phyloP scores from a whole-genome alignment of 2,329 filamentous ascomycete genomes.

The Alternaria dauci region DNA sequence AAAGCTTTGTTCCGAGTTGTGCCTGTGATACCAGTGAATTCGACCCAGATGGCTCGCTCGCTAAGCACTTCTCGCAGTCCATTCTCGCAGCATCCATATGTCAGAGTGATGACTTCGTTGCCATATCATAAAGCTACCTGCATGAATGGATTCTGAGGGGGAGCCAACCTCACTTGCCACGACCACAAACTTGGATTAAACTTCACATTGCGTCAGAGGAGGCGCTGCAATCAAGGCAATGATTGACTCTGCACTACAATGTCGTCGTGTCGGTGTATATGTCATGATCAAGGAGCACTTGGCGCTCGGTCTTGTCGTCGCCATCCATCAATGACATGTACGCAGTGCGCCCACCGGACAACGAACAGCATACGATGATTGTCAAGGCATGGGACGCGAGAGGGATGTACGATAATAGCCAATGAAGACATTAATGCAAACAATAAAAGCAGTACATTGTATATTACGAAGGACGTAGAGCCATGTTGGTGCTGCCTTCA shows the following conservation, averaged over 20 bases:
- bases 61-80: no score
- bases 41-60: no score
- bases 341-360: not conserved
- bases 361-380: not conserved
- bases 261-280: no score
- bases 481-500: not conserved
- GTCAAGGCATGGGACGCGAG: not conserved
- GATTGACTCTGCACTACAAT: not conserved
- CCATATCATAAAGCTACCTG: no score
- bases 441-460: not conserved
- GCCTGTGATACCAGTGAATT: no score
- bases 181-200: no score
- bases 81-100: no score
- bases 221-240: not conserved
- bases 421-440: not conserved
- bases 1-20: not conserved
- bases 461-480: not conserved
- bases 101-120: no score
- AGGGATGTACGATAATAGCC: not conserved
- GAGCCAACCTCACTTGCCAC: no score
- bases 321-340: not conserved
- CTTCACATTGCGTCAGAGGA: no score
- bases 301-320: not conserved
- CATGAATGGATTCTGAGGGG: no score
- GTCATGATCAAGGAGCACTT: not conserved